phyloP scores from a whole-genome alignment of 441 rosid species.

The Arabidopsis hybrid region DNA sequence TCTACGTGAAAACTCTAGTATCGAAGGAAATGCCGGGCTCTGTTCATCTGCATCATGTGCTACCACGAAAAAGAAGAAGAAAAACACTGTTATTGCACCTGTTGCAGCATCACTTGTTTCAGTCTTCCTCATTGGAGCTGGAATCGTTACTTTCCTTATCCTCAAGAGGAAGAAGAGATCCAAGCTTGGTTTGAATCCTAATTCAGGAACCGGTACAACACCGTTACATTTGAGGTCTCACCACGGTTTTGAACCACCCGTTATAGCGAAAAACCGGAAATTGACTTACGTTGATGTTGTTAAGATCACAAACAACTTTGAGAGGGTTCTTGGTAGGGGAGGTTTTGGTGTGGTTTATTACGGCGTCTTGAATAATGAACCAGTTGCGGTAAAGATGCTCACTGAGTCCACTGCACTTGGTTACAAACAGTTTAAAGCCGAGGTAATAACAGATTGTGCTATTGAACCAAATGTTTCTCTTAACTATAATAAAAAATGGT shows the following conservation, averaged over 20 bases:
- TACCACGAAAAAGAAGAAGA: constrained; percentile 44
- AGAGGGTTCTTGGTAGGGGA: constrained; percentile 49
- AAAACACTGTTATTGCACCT: constrained; percentile 39
- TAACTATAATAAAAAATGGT: background rate
- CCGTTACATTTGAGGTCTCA: constrained; percentile 43
- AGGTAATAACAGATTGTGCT: constrained; percentile 41
- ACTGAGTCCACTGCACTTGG: constrained; percentile 50
- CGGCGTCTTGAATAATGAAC: constrained; percentile 41
- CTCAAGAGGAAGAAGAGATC: constrained; percentile 48
- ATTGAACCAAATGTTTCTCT: constrained; percentile 1
- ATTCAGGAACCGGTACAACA: constrained; percentile 40
- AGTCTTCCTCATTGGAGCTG: constrained; percentile 43
- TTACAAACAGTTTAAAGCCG: constrained; percentile 51
- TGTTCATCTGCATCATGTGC: constrained; percentile 49
- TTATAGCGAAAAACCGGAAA: constrained; percentile 45
- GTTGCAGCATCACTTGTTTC: constrained; percentile 53
- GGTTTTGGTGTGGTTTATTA: constrained; percentile 56
- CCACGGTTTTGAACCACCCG: constrained; percentile 33
- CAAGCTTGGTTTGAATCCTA: constrained; percentile 30
- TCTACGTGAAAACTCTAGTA: constrained; percentile 36
- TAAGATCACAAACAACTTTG: constrained; percentile 53
- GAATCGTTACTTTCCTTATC: constrained; percentile 35
- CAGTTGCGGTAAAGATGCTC: constrained; percentile 56
- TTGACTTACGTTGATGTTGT: constrained; percentile 47
- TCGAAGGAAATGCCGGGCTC: constrained; percentile 49